Conservation (phyloP, 768 basidiomycete genomes). For the Mycena latifolia region DNA sequence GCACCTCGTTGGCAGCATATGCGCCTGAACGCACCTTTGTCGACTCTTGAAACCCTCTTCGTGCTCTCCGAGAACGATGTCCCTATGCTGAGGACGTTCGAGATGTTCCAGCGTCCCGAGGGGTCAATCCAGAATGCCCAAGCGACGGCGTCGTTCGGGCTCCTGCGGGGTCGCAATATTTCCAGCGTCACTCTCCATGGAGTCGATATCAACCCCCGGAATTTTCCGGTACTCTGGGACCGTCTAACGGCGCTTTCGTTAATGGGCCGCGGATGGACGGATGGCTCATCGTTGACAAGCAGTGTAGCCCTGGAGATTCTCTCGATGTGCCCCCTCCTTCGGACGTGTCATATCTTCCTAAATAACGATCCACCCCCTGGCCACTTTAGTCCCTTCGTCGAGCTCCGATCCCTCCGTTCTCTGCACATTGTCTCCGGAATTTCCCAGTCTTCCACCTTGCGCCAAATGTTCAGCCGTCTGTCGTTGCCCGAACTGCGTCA, state of each 20-base stretch:
- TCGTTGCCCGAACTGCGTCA: slow-evolving; percentile 6
- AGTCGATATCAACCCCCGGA: background rate
- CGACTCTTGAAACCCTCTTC: background rate
- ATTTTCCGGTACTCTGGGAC: background rate
- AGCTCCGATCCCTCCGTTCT: slow-evolving; percentile 3
- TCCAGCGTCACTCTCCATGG: background rate
- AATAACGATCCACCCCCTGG: background rate
- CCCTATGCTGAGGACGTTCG: background rate
- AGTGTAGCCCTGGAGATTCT: too few relatives aligned
- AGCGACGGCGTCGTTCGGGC: background rate
- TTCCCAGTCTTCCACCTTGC: background rate
- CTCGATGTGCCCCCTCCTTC: background rate
- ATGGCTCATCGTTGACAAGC: background rate
- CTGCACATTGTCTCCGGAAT: background rate
- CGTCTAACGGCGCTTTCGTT: background rate
- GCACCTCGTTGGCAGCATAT: slow-evolving; percentile 10
- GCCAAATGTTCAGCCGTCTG: slow-evolving; percentile 10
- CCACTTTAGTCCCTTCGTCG: background rate
- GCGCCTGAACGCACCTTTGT: background rate
- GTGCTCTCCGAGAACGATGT: background rate
- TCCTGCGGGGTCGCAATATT: background rate
- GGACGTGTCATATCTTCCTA: background rate
- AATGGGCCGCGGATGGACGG: background rate
- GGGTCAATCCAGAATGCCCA: too few relatives aligned
- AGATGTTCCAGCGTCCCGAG: background rate